These are phyloP conservation scores for Lodderomyces theae DNA, from an alignment of 1,139 yeast genomes.

Conservation along the genomic window DNA sequence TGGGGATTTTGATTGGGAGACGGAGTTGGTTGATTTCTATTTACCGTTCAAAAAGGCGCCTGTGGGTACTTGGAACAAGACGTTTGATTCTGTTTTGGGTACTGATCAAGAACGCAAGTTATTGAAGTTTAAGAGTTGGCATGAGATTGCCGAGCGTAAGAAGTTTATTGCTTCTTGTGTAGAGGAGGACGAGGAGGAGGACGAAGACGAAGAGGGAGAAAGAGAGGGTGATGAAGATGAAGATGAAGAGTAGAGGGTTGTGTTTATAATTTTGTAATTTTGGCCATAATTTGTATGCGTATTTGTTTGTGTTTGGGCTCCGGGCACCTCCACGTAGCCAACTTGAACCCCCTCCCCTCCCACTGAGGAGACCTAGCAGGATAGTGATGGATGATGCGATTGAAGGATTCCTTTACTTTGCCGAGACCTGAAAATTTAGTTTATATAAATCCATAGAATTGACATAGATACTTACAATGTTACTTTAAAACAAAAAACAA, in stretches of 20 bases:
- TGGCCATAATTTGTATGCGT: no score
- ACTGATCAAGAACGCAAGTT: slow-evolving; percentile 17
- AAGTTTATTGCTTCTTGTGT: slow-evolving; percentile 18
- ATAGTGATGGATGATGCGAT: no score
- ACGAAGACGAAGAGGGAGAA: neutral
- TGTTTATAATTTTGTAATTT: no score
- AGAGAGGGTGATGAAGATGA: neutral
- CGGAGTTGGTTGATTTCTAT: neutral
- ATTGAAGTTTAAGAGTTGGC: slow-evolving; percentile 21
- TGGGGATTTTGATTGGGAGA: neutral
- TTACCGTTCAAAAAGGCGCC: slow-evolving; percentile 5
- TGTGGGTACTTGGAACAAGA: slow-evolving; percentile 29
- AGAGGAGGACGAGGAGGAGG: slow-evolving; percentile 2
- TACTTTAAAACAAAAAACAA: no score
- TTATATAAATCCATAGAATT: no score
- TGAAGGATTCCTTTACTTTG: no score
- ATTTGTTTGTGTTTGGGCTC: no score
- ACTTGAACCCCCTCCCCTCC: no score
- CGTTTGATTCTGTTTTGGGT: slow-evolving; percentile 22
- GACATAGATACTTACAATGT: no score
- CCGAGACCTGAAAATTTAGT: no score
- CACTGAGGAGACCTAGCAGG: no score
- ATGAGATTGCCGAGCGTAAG: slow-evolving; percentile 21
- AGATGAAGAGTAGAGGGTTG: neutral
- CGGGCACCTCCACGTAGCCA: no score